A percentile compares a stretch with the other conserved stretches of the same genome.
phyloP scores from a whole-genome alignment of 1,284 basidiomycete genomes.

The Naganishia sp. region DNA sequence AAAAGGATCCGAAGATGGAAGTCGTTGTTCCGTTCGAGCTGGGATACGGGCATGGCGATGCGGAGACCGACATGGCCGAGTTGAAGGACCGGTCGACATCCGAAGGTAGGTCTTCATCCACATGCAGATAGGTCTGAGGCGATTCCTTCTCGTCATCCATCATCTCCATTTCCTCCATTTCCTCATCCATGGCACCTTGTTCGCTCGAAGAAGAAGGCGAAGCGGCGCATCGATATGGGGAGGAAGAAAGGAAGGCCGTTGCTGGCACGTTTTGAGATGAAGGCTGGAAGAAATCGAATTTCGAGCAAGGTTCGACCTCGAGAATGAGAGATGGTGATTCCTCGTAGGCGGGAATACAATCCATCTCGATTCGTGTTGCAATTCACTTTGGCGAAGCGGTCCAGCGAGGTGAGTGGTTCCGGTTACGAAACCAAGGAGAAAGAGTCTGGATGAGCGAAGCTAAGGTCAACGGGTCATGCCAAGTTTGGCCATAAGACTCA shows the following conservation, averaged over 20 bases:
- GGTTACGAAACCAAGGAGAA: not conserved
- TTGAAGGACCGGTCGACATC: slow-evolving; percentile 54
- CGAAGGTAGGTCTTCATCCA: slow-evolving; percentile 43
- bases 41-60: slow-evolving; percentile 38
- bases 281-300: slow-evolving; percentile 18
- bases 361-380: not conserved
- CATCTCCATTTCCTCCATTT: slow-evolving; percentile 24
- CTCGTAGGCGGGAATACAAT: slow-evolving; percentile 10
- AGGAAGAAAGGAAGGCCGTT: slow-evolving; percentile 14
- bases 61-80: slow-evolving; percentile 50
- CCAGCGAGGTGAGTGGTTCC: not conserved
- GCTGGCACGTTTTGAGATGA: slow-evolving; percentile 12
- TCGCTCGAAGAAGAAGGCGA: slow-evolving; percentile 23
- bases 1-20: slow-evolving; percentile 31
- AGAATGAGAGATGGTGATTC: slow-evolving; percentile 19
- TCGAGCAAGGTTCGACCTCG: slow-evolving; percentile 10
- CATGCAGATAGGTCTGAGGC: not conserved
- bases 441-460: not conserved
- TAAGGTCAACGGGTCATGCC: not conserved
- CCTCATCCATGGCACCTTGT: slow-evolving; percentile 16
- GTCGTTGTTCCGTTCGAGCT: slow-evolving; percentile 36
- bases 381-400: not conserved
- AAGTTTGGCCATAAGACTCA: not conserved
- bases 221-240: slow-evolving; percentile 21
- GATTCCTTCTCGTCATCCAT: slow-evolving; percentile 20